Conservation (phyloP, 208 protist species). For the Trypanosoma theileri region DNA sequence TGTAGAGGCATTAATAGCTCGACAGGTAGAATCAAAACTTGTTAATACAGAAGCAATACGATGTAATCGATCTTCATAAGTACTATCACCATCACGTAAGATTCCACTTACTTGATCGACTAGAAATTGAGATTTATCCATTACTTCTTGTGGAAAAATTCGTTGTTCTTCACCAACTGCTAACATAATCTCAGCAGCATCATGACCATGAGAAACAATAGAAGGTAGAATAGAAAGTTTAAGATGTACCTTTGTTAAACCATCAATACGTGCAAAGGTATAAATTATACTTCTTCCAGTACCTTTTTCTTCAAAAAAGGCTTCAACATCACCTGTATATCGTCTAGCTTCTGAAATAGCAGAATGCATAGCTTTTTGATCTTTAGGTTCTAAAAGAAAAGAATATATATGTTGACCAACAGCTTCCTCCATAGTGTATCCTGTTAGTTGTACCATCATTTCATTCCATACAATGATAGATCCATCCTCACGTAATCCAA, state of each 20-base stretch:
- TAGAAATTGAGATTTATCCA: constrained; percentile 73
- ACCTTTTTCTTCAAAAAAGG: constrained; percentile 36
- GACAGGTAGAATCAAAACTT: constrained; percentile 72
- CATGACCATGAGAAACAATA: constrained; percentile 46
- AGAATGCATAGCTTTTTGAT: constrained; percentile 71
- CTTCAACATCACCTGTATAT: constrained; percentile 69
- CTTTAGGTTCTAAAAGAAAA: constrained; percentile 63
- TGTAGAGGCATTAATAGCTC: constrained; percentile 69
- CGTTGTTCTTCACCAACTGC: constrained; percentile 62
- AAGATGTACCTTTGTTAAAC: constrained; percentile 67
- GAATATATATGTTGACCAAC: constrained; percentile 85
- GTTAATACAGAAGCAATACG: constrained; percentile 53
- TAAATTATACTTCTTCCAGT: constrained; percentile 21
- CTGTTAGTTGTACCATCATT: constrained; percentile 54
- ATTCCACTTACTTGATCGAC: constrained; percentile 57
- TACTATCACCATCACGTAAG: constrained; percentile 45
- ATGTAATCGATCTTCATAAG: constrained; percentile 62
- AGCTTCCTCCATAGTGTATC: constrained; percentile 63
- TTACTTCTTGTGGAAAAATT: constrained; percentile 37
- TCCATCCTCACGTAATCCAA: constrained; percentile 83
- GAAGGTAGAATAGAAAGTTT: constrained; percentile 60
- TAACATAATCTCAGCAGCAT: constrained; percentile 67
- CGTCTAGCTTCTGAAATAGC: constrained; percentile 51
- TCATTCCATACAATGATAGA: constrained; percentile 78
- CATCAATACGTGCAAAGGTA: constrained; percentile 74